Evolutionary conservation across 257 asterid genomes (phyloP), one percentile per base, ranked within the genome.

Genomic region (Catharanthus roseus): DNA sequence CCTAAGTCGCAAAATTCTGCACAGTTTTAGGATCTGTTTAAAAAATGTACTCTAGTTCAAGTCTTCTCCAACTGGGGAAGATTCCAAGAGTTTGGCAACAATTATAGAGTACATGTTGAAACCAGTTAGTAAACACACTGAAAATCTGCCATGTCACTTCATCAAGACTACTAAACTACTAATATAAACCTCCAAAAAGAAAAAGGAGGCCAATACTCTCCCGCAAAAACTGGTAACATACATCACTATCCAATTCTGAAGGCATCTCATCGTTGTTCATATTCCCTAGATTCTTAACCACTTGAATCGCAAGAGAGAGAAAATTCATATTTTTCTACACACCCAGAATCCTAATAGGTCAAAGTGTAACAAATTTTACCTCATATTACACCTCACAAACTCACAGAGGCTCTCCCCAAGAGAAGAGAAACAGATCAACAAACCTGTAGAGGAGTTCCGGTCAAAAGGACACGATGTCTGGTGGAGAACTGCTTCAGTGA

Each of bases 361-460:
- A 12, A 28, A 23, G 10, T 9, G 13, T 23, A 51, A 50, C 12
- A 53, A 41, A 42, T 9, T 42, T 9, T 9, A 42, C 11, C 10
- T 42, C 10, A 12, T 3, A 9, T 3, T 9, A 42, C 10, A 42
- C 6, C 47, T 39, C 3, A 61, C 45, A 0, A 62, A 56, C 13
- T 42, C 10, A 42, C 15, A 60, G 12, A 33, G 47, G 47, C 4
- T 33, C 44, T 62, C 70, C 13, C 19, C 10, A 50, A 68, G 57
- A 39, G 23, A 34, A 55, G 16, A 56, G 26, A 63, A 67, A 74
- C 53, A 44, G 62, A 69, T 38, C 23, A 21, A 74, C 79, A 80
- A 67, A 89, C 99, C 96, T 95, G 99, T 76, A 95, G 99, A 55
- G 99, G 99, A 64, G 99, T 95, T 75, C 99, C 99, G 72, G 99